Base-by-base conservation (phyloP, 2,329 filamentous ascomycete genomes). In the Pseudogymnoascus sp. region DNA sequence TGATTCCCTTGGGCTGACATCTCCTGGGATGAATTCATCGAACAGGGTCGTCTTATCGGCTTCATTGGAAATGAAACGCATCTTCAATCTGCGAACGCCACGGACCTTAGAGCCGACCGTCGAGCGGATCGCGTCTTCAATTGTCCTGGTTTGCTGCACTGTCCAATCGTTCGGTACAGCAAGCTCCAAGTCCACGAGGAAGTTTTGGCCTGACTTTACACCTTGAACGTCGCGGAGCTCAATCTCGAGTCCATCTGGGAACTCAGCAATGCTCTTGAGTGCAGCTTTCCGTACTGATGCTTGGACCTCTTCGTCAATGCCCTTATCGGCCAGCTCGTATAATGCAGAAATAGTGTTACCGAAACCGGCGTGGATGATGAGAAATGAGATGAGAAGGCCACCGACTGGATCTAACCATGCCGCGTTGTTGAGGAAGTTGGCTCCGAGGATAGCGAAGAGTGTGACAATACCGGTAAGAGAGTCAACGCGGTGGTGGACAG, bases 141-240 rank as follows among this genome's bases (percentile, higher is more conserved):
- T 79, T 13, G 81, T 77, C 38, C 84, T 80, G 6, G 87, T 84
- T 61, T 89, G 83, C 61, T 86, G 84, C 5, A 99, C 79, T 0
- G 89, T 89, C 89, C 90, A 96, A 35, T 79, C 78, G 21, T 81
- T 83, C 0, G 93, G 91, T 13, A 95, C 90, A 1, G 85, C 89
- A 65, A 97, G 77, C 74, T 96, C 92, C 6, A 99, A 75, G 69
- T 97, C 94, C 68, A 97, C 87, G 31, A 97, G 80, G 73, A 95
- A 97, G 77, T 97, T 99, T 75, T 97, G 94, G 31, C 94, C 94
- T 3, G 91, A 94, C 77, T 99, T 99, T 76, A 96, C 83, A 61
- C 94, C 94, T 66, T 91, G 89, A 2, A 97, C 83, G 48, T 90
- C 88, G 48, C 88, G 84, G 7, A 59, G 38, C 70, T 90, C 85